phyloP scores from a whole-genome alignment of 2,329 filamentous ascomycete genomes.

The Phaeosphaeriaceae sp. region DNA sequence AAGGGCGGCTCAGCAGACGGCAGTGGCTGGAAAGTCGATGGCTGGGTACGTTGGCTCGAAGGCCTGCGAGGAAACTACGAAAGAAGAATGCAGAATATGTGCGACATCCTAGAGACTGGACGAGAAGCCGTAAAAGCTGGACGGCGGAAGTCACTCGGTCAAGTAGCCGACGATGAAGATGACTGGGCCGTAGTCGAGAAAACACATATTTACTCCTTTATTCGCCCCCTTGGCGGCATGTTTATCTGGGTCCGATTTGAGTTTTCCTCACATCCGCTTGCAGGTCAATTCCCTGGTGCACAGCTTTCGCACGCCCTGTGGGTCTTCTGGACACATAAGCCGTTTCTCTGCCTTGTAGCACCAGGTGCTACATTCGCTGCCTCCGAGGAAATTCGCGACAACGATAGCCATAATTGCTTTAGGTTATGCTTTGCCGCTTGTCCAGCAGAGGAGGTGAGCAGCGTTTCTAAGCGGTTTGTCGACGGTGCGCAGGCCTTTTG shows the following conservation, averaged over 20 bases:
- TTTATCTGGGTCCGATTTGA: constrained; percentile 82
- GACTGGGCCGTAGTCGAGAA: constrained; percentile 81
- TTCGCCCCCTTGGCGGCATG: constrained; percentile 87
- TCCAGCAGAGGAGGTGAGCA: constrained; percentile 70
- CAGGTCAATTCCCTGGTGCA: constrained; percentile 59
- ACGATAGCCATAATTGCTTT: constrained; percentile 73
- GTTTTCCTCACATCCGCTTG: constrained; percentile 76
- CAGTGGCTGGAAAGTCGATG: constrained; percentile 76
- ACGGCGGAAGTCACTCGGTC: constrained; percentile 45
- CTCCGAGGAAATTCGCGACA: constrained; percentile 62
- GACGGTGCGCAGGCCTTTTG: constrained; percentile 77
- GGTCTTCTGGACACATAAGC: constrained; percentile 72
- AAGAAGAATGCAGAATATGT: constrained; percentile 82
- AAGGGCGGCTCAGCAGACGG: constrained; percentile 57
- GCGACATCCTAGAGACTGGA: constrained; percentile 71
- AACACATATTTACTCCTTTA: constrained; percentile 75
- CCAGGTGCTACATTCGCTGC: constrained; percentile 79
- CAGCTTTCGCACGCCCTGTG: constrained; percentile 71
- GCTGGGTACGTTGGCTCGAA: constrained; percentile 91
- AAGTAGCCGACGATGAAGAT: constrained; percentile 46
- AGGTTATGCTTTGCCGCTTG: constrained; percentile 87
- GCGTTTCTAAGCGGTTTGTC: constrained; percentile 68
- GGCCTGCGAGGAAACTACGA: constrained; percentile 85
- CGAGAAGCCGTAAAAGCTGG: constrained; percentile 69
- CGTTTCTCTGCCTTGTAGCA: constrained; percentile 71